These are phyloP conservation scores for Coelastrella sp. DNA, from an alignment of 139 green algal genomes.

Conservation along the genomic window DNA sequence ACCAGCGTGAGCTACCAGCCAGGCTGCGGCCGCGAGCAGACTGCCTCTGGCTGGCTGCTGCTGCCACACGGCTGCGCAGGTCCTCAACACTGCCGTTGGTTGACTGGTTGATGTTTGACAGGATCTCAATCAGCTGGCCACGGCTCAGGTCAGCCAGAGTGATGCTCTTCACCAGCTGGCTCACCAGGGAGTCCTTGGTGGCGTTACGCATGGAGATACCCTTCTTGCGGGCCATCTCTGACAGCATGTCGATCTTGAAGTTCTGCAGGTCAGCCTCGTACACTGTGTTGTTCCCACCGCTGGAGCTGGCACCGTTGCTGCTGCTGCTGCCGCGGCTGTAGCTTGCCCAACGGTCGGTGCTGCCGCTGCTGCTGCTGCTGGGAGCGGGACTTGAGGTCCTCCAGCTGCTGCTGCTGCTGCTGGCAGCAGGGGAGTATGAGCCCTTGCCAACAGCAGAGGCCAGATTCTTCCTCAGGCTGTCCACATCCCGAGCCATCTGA, in stretches of 20 bases:
- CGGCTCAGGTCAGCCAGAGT: constrained; percentile 35
- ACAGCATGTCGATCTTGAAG: constrained; percentile 37
- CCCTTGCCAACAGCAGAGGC: constrained; percentile 13
- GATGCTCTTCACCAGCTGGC: neutral
- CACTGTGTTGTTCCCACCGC: neutral
- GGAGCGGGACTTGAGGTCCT: constrained; percentile 4
- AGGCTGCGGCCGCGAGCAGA: neutral
- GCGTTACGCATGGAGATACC: constrained; percentile 42
- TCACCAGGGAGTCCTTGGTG: constrained; percentile 38
- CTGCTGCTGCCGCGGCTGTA: constrained; percentile 42
- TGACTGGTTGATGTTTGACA: constrained; percentile 15
- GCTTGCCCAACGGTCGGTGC: constrained; percentile 34
- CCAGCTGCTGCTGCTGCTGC: constrained; percentile 34
- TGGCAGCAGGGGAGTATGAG: constrained; percentile 2
- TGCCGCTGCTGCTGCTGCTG: neutral
- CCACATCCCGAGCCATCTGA: constrained; percentile 14
- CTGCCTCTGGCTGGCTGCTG: constrained; percentile 43
- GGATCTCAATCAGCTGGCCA: constrained; percentile 35
- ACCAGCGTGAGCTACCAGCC: neutral
- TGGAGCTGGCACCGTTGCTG: neutral
- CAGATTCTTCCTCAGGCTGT: constrained; percentile 36
- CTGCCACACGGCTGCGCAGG: constrained; percentile 8
- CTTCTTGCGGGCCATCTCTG: constrained; percentile 39
- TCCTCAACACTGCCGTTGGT: constrained; percentile 29
- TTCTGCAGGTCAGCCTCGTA: constrained; percentile 37